A percentile compares a stretch with the other conserved stretches of the same genome.
Evolutionary conservation across 2,329 filamentous ascomycete species (phyloP).

Genomic region (Chrysoporthe deuterocubensis): DNA sequence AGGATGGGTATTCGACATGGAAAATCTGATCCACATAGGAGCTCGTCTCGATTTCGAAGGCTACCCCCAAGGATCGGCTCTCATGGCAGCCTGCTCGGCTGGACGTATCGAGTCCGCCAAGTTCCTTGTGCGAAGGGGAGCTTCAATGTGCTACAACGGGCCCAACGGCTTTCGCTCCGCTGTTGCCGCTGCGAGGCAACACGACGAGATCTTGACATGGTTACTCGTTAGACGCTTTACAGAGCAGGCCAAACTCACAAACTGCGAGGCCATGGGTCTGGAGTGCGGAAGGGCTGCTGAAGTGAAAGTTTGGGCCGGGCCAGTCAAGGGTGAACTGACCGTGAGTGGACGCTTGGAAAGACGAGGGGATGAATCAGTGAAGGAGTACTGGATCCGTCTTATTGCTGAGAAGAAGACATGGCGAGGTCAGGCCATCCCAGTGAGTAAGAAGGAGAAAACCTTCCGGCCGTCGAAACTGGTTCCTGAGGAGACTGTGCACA

Average conservation of each 20-base stretch:
- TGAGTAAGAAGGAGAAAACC: background rate
- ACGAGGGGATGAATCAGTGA: background rate
- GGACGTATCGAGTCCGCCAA: background rate
- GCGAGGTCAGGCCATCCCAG: background rate
- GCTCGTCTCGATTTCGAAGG: slow-evolving; percentile 12
- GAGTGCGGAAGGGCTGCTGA: too few relatives aligned
- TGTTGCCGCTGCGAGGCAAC: background rate
- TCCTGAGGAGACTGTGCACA: background rate
- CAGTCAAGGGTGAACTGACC: background rate
- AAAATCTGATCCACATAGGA: background rate
- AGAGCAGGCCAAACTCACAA: background rate
- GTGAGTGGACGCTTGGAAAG: background rate
- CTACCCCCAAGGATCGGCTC: background rate
- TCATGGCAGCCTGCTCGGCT: slow-evolving; percentile 6
- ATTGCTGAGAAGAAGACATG: background rate
- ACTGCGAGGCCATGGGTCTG: too few relatives aligned
- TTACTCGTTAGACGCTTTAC: slow-evolving; percentile 3
- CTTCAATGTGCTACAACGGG: background rate
- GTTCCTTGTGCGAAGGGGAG: background rate
- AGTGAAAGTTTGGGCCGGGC: background rate
- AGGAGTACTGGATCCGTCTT: slow-evolving; percentile 3
- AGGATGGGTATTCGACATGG: background rate
- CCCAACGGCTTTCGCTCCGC: background rate
- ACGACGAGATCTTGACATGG: background rate
- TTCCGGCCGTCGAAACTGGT: background rate